Evolutionary conservation across 2,329 filamentous ascomycete genomes (phyloP).

Genomic region (Cylindrodendrum hubeiense): DNA sequence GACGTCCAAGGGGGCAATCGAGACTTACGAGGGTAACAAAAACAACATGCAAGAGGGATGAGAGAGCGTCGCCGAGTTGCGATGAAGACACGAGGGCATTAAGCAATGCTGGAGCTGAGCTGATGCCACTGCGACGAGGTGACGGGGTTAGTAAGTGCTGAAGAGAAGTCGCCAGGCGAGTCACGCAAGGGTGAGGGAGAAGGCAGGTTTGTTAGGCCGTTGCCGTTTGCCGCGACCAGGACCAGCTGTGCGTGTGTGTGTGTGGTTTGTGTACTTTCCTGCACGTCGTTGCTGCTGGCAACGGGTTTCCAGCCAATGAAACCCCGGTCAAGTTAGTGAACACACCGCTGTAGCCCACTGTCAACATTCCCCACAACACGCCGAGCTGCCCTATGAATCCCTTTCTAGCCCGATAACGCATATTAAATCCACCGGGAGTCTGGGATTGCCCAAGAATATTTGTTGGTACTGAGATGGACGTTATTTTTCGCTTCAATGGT

Average conservation of each 20-base stretch:
- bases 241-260: conserved; percentile 12
- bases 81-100: conserved; percentile 32
- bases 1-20: conserved; percentile 4
- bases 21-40: conserved; percentile 44
- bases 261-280: conserved; percentile 52
- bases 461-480: neutral
- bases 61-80: conserved; percentile 30
- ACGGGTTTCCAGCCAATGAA: conserved; percentile 27
- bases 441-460: neutral
- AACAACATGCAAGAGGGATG: conserved; percentile 43
- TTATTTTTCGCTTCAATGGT: neutral
- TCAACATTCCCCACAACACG: conserved; percentile 6
- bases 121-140: conserved; percentile 26
- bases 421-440: neutral
- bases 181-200: conserved; percentile 28
- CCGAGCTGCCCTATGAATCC: neutral
- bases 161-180: conserved; percentile 30
- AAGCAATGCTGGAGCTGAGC: conserved; percentile 43
- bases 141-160: conserved; percentile 38
- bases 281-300: conserved; percentile 49
- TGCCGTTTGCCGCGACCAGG: conserved; percentile 31
- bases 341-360: conserved; percentile 8
- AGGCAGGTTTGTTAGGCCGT: conserved; percentile 28
- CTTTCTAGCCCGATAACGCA: neutral
- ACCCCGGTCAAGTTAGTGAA: neutral